These are phyloP conservation scores for Coniochaeta ligniaria DNA, from an alignment of 2,329 filamentous ascomycete genomes.

Conservation along the genomic window DNA sequence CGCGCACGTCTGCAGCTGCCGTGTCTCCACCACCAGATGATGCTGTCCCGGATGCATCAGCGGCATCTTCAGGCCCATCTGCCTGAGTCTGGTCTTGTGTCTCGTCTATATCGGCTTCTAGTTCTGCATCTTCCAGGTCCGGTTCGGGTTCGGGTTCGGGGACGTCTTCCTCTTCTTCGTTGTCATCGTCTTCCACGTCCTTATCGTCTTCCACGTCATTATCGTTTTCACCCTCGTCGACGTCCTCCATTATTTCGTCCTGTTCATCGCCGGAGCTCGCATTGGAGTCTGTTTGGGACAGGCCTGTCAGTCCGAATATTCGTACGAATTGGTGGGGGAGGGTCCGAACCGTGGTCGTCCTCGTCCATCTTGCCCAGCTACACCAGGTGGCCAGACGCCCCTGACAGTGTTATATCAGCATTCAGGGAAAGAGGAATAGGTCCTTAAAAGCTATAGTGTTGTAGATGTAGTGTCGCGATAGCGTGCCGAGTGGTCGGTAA, in stretches of 20 bases:
- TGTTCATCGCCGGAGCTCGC: constrained; percentile 43
- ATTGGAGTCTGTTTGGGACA: constrained; percentile 23
- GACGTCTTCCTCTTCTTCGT: constrained; percentile 23
- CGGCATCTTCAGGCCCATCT: not conserved
- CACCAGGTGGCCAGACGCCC: not conserved
- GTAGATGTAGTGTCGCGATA: not conserved
- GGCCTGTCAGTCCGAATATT: not conserved
- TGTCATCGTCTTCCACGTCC: constrained; percentile 35
- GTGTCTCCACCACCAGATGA: constrained; percentile 5
- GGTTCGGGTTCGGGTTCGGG: constrained; percentile 19
- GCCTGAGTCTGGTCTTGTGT: constrained; percentile 13
- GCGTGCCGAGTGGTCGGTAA: not conserved
- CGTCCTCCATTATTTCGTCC: constrained; percentile 51
- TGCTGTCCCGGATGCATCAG: not conserved
- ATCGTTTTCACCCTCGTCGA: constrained; percentile 24
- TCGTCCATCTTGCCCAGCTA: constrained; percentile 1
- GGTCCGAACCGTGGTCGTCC: not conserved
- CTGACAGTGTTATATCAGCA: not conserved
- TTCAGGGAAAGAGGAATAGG: not conserved
- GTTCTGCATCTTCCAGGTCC: constrained; percentile 20
- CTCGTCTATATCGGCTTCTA: constrained; percentile 32
- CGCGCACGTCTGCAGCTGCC: constrained; percentile 27
- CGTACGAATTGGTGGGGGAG: not conserved
- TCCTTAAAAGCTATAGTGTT: not conserved
- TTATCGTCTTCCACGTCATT: constrained; percentile 32